Conservation (phyloP, 208 protist genomes). For the Wallacemonas sp. region DNA sequence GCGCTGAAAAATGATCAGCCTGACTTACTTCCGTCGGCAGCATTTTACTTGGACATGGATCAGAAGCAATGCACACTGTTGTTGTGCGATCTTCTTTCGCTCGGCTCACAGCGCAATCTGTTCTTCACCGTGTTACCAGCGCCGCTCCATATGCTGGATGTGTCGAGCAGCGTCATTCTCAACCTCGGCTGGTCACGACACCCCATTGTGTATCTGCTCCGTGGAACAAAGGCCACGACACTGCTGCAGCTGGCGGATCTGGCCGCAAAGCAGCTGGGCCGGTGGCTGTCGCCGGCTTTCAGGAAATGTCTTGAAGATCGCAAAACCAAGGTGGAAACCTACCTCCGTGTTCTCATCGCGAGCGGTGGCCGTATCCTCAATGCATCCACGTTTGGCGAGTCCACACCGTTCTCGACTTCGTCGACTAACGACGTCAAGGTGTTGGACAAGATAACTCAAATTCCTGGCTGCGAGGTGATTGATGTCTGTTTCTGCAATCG, state of each 20-base stretch:
- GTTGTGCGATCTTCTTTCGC: slow-evolving; percentile 5
- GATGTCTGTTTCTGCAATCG: slow-evolving; percentile 72
- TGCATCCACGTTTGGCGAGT: not conserved
- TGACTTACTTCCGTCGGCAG: not conserved
- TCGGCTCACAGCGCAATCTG: slow-evolving; percentile 22
- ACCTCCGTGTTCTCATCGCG: slow-evolving; percentile 34
- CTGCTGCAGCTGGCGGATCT: slow-evolving; percentile 29
- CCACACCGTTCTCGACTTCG: not conserved
- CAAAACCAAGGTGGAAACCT: not conserved
- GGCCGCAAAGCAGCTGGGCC: slow-evolving; percentile 32
- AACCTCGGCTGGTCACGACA: slow-evolving; percentile 47
- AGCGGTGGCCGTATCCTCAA: slow-evolving; percentile 8
- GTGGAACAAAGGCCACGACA: slow-evolving; percentile 12
- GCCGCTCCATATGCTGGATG: slow-evolving; percentile 24
- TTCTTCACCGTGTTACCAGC: slow-evolving; percentile 49
- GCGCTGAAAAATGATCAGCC: slow-evolving; percentile 10
- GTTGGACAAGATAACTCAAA: slow-evolving; percentile 9
- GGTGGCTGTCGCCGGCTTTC: slow-evolving; percentile 12
- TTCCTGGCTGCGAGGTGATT: slow-evolving; percentile 28
- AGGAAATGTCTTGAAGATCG: slow-evolving; percentile 7
- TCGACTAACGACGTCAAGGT: not conserved
- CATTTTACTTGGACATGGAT: not conserved
- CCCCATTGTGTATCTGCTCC: slow-evolving; percentile 42
- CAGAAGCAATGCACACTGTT: not conserved
- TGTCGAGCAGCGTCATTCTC: slow-evolving; percentile 21